These are phyloP conservation scores for Paramecium sonneborni DNA, from an alignment of 73 alveolate genomes.

Conservation along the genomic window DNA sequence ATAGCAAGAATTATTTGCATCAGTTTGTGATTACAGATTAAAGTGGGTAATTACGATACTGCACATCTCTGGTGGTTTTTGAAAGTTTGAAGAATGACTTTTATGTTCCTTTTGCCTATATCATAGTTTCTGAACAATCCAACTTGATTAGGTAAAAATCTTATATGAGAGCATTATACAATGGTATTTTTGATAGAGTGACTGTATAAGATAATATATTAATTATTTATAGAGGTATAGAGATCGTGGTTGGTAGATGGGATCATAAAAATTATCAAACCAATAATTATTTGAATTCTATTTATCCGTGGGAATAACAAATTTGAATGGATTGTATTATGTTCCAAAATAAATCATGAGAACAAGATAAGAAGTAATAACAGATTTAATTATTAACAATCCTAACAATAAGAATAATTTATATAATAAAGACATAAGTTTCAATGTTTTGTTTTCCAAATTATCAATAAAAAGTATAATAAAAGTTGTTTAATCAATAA, in stretches of 20 bases:
- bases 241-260: conserved; percentile 22
- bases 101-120: neutral
- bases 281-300: conserved; percentile 25
- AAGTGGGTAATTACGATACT: neutral
- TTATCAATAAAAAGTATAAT: conserved; percentile 45
- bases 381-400: conserved; percentile 4
- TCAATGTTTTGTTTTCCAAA: conserved; percentile 12
- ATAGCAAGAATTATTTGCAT: conserved; percentile 28
- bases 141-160: neutral
- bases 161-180: conserved; percentile 14
- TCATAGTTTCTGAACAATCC: neutral
- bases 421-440: conserved; percentile 35
- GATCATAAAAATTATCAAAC: neutral
- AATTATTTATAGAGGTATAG: neutral
- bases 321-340: neutral
- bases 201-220: neutral
- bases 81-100: neutral
- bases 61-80: neutral
- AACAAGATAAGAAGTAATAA: conserved; percentile 17
- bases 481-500: conserved; percentile 9
- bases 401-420: neutral
- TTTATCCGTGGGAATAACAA: neutral
- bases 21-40: conserved; percentile 11
- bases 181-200: conserved; percentile 13
- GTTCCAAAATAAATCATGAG: neutral